Evolutionary conservation across 495 filamentous ascomycete species (phyloP).

Genomic region (Talaromyces thailandensis): DNA sequence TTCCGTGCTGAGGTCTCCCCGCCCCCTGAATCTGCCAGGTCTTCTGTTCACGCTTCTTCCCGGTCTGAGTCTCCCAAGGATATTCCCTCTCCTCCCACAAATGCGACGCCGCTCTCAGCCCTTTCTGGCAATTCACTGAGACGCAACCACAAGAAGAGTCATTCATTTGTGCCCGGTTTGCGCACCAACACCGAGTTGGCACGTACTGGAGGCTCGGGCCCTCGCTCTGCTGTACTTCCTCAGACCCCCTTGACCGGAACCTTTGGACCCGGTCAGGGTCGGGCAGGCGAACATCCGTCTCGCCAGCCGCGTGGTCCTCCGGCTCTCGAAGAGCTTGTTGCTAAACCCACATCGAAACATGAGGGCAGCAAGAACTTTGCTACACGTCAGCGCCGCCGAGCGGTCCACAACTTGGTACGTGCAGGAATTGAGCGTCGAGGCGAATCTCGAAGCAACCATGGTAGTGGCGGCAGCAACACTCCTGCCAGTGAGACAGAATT

Average conservation of each 20-base stretch:
- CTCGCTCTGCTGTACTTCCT: constrained; percentile 71
- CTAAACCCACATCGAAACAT: constrained; percentile 85
- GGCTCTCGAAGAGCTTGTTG: constrained; percentile 79
- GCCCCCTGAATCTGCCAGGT: constrained; percentile 50
- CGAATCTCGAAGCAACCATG: constrained; percentile 48
- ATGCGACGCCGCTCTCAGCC: constrained; percentile 69
- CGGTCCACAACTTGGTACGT: constrained; percentile 82
- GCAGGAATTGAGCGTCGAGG: constrained; percentile 80
- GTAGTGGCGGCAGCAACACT: constrained; percentile 67
- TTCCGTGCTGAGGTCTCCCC: constrained; percentile 74
- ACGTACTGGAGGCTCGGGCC: constrained; percentile 54
- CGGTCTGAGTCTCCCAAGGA: constrained; percentile 60
- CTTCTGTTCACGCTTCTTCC: constrained; percentile 34
- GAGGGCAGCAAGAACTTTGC: constrained; percentile 99
- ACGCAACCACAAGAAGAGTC: constrained; percentile 82
- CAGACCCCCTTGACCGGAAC: constrained; percentile 75
- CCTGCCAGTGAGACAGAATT: constrained; percentile 84
- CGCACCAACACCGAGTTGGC: constrained; percentile 50
- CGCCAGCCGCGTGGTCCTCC: constrained; percentile 94
- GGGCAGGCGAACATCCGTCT: constrained; percentile 87
- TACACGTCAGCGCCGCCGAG: constrained; percentile 83
- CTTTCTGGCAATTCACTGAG: constrained; percentile 50
- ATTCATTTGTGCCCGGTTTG: constrained; percentile 61
- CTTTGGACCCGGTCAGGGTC: constrained; percentile 87
- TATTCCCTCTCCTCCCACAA: constrained; percentile 49